Base-by-base conservation (phyloP, 148 eudicot genomes). In the Nyssa sinensis region DNA sequence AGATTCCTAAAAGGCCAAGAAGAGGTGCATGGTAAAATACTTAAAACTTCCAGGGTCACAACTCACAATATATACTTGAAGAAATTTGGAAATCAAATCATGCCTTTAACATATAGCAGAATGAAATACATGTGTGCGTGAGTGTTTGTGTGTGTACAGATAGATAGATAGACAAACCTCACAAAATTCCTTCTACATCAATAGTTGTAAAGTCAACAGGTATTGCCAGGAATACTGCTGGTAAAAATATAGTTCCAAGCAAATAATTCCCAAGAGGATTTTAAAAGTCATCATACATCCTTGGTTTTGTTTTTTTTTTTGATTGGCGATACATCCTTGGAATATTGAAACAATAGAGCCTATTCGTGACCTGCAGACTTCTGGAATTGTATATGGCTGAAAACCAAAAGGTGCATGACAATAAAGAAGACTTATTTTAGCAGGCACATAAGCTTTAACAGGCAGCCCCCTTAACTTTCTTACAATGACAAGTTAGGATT, bases 1-100 rank as follows among this genome's bases (percentile, higher is more conserved):
- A 74, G 83, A 82, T 69, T 95, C 99, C 99, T 95, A 79, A 64
- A 64, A 82, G 29, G 23, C n/a, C 68, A 77, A 72, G 19, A 37
- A 37, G 8, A 27, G 27, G 53, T 58, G 53, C 39, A 51, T 51
- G 5, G 41, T 44, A 62, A 73, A 57, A 60, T 60, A 71, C 11
- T 57, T 70, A 25, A n/a, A 71, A 60, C 11, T 62, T 37, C 4
- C 19, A 71, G 27, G 16, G 57, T 24, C 64, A 27, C 39, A 47
- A 28, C 25, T 1, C n/a, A 13, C n/a, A n/a, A n/a, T n/a, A n/a
- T n/a, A n/a, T n/a, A n/a, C n/a, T 51, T n/a, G n/a, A 25, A 35
- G 19, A 11, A 59, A 34, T 71, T 25, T 10, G 17, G 60, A n/a
- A 33, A 33, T 8, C 32, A n/a, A 33, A 33, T 8, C 32, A 5